phyloP scores from a whole-genome alignment of 768 basidiomycete species.

The Trametes elegans region DNA sequence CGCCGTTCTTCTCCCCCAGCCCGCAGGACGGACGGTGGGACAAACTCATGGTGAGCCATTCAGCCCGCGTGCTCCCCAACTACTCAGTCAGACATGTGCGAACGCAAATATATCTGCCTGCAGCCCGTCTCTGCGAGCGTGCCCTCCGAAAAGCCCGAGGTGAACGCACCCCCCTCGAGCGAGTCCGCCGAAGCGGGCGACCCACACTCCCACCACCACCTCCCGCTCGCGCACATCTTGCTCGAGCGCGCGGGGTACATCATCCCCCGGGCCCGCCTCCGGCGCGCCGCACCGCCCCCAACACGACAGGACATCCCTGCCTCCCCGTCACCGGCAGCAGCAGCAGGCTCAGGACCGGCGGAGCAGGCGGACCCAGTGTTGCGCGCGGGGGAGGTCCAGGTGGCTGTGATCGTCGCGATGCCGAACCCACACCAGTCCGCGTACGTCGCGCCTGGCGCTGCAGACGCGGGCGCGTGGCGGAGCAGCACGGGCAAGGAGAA shows the following conservation, averaged over 20 bases:
- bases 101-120: not conserved
- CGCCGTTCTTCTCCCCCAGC: conserved; percentile 16
- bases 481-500: conserved; percentile 23
- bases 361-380: conserved; percentile 15
- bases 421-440: conserved; percentile 37
- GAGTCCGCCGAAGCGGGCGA: not conserved
- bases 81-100: not conserved
- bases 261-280: conserved; percentile 9
- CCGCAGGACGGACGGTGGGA: conserved; percentile 41
- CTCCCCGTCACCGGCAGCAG: too few relatives aligned
- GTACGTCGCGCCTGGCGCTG: not conserved
- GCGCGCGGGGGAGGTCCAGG: conserved; percentile 40
- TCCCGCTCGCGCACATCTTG: not conserved
- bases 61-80: not conserved
- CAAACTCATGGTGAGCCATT: conserved; percentile 45
- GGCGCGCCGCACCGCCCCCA: not conserved
- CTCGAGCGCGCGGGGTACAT: conserved; percentile 10
- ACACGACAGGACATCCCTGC: conserved; percentile 6
- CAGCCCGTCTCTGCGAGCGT: conserved; percentile 21
- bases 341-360: too few relatives aligned
- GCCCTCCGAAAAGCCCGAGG: conserved; percentile 9
- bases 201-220: not conserved
- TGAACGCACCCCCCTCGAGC: not conserved
- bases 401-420: conserved; percentile 60
- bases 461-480: not conserved